Percentiles rank a stretch among this genome's conserved stretches.
These are phyloP conservation scores for Magnusiomyces paraingens DNA, from an alignment of 1,139 yeast species.

Conservation along the genomic window DNA sequence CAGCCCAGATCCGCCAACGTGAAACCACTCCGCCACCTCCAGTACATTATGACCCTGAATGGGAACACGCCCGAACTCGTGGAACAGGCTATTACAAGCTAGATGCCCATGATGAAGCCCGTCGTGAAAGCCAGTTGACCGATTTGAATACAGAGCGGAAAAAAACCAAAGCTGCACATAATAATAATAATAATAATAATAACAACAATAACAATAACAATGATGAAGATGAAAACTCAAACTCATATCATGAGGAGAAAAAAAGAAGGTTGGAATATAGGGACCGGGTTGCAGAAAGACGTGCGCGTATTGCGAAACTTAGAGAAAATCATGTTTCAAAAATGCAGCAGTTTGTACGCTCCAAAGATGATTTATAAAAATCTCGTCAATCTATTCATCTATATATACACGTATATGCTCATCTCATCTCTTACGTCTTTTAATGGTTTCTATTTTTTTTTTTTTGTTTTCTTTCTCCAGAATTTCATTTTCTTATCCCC, in stretches of 20 bases:
- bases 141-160: constrained; percentile 2
- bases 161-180: constrained; percentile 1
- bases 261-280: not conserved
- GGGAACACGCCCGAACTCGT: constrained; percentile 12
- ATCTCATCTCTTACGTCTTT: too few relatives aligned
- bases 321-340: not conserved
- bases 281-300: not conserved
- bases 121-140: constrained; percentile 10
- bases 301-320: not conserved
- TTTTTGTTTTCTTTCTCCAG: too few relatives aligned
- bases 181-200: not conserved
- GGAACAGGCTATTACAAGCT: constrained; percentile 15
- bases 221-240: not conserved
- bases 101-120: constrained; percentile 5
- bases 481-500: too few relatives aligned
- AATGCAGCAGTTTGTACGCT: not conserved
- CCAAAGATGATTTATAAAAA: not conserved
- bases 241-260: not conserved
- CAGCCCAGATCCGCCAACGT: constrained; percentile 6
- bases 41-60: constrained; percentile 13
- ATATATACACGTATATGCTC: too few relatives aligned
- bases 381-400: too few relatives aligned
- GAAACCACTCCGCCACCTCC: not conserved
- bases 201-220: not conserved
- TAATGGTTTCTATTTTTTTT: too few relatives aligned